Conservation (phyloP, 1,284 basidiomycete genomes). For the Volvariella surrecta region DNA sequence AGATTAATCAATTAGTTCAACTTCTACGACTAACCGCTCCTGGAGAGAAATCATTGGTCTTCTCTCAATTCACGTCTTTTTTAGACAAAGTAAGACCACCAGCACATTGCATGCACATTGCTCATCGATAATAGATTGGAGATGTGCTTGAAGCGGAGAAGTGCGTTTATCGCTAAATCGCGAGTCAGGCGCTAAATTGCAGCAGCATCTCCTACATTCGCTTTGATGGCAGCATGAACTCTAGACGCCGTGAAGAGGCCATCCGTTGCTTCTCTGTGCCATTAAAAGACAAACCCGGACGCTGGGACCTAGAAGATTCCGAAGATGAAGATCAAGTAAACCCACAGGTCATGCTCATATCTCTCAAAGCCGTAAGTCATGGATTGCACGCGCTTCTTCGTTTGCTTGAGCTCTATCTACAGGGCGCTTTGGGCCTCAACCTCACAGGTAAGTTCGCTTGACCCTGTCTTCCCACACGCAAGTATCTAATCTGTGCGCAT, state of each 20-base stretch:
- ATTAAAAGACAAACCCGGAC: conserved; percentile 22
- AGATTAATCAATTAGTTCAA: conserved; percentile 73
- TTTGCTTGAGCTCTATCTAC: conserved; percentile 2
- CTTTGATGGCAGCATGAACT: conserved; percentile 80
- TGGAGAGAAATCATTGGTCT: conserved; percentile 75
- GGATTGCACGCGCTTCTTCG: background rate
- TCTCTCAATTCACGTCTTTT: conserved; percentile 82
- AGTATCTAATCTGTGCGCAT: conserved; percentile 1
- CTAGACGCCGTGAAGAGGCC: conserved; percentile 68
- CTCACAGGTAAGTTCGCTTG: conserved; percentile 44
- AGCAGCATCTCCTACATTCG: conserved; percentile 65
- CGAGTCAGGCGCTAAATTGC: conserved; percentile 8
- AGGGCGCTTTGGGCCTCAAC: conserved; percentile 81
- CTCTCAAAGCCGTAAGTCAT: conserved; percentile 56
- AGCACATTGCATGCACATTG: conserved; percentile 3
- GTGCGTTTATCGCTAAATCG: conserved; percentile 22
- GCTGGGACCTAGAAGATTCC: conserved; percentile 14
- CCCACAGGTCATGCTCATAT: conserved; percentile 80
- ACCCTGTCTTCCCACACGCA: background rate
- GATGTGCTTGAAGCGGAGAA: conserved; percentile 58
- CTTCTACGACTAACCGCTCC: conserved; percentile 61
- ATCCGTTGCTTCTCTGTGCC: conserved; percentile 69
- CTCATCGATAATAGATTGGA: conserved; percentile 43
- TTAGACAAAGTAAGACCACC: conserved; percentile 55
- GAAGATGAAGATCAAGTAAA: conserved; percentile 40